Conservation (phyloP, 2,329 filamentous ascomycete species). For the Trichoderma cornu-damae region DNA sequence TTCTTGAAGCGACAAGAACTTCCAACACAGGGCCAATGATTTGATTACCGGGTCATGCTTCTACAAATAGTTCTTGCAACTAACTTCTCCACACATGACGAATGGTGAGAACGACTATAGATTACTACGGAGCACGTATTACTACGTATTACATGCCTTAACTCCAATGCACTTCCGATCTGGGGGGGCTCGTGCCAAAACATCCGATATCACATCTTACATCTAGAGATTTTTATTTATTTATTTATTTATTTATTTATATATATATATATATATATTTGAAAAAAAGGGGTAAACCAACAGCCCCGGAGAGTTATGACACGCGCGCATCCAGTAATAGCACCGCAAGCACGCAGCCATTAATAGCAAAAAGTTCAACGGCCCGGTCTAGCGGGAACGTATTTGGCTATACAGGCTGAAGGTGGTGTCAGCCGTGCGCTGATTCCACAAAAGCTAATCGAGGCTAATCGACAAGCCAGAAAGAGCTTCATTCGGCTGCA, state of each 20-base stretch:
- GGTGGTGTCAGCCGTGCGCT: slow-evolving; percentile 1
- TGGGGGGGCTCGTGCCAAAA: neutral
- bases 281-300: no score
- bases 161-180: neutral
- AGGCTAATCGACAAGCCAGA: no score
- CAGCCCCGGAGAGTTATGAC: no score
- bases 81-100: neutral
- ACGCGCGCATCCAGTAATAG: neutral
- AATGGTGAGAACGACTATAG: neutral
- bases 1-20: no score
- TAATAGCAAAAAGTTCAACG: slow-evolving; percentile 7
- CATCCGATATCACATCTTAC: slow-evolving; percentile 2
- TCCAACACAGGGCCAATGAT: no score
- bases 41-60: no score
- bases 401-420: neutral
- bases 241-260: no score
- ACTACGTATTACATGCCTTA: neutral
- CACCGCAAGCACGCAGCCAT: slow-evolving; percentile 3
- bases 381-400: slow-evolving; percentile 16
- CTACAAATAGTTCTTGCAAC: no score
- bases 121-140: neutral
- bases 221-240: slow-evolving; percentile 1
- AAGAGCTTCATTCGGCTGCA: no score
- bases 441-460: neutral
- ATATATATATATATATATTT: no score